phyloP scores from a whole-genome alignment of 768 basidiomycete genomes.

The Lentinula guzmanii region DNA sequence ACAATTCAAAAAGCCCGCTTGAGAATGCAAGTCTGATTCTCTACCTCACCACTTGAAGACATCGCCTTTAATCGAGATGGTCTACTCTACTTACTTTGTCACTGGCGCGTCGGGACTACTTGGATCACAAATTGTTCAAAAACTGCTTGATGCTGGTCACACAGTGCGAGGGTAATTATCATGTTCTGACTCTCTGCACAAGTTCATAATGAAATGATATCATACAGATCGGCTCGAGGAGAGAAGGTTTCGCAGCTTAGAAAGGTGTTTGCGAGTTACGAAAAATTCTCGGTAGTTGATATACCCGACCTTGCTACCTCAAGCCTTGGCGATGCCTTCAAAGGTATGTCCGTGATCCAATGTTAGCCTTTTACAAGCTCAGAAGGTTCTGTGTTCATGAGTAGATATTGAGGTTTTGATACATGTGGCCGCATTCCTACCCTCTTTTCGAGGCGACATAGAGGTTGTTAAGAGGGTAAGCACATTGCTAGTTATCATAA shows the following conservation, averaged over 20 bases:
- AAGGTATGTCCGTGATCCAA: neutral
- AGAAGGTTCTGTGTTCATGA: neutral
- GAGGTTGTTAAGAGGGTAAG: neutral
- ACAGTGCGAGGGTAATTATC: constrained; percentile 1
- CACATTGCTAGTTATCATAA: neutral
- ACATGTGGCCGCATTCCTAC: constrained; percentile 22
- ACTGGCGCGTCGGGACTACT: constrained; percentile 3
- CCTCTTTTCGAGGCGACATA: constrained; percentile 4
- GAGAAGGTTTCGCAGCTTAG: constrained; percentile 3
- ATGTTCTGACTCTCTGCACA: neutral
- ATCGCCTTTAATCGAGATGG: neutral
- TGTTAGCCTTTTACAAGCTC: neutral
- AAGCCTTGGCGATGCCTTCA: neutral
- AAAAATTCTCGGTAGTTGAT: constrained; percentile 3
- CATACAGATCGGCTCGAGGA: constrained; percentile 6
- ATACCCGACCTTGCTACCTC: neutral
- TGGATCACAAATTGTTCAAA: constrained; percentile 1
- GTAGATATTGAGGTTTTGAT: constrained; percentile 33
- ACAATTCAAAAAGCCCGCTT: no score
- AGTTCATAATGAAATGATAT: neutral
- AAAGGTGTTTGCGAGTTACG: neutral
- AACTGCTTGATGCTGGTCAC: constrained; percentile 3
- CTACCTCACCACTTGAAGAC: no score
- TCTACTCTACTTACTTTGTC: neutral
- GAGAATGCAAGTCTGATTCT: no score